Conservation (phyloP, 2,329 filamentous ascomycete genomes). For the Apiospora aurea region DNA sequence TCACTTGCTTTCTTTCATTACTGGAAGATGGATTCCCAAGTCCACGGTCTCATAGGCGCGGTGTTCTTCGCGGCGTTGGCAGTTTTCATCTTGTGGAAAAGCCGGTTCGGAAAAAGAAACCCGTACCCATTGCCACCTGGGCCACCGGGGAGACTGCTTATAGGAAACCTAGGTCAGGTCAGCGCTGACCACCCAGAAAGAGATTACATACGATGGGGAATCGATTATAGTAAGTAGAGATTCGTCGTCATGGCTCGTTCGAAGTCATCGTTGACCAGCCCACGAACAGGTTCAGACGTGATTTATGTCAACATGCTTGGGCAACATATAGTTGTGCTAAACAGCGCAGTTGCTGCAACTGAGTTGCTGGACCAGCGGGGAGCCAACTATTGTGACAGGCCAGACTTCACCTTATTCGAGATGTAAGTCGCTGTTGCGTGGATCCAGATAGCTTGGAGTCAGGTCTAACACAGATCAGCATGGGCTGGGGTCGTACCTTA, state of each 20-base stretch:
- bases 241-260: constrained; percentile 35
- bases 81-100: constrained; percentile 27
- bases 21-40: constrained; percentile 12
- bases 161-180: constrained; percentile 42
- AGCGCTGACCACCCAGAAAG: constrained; percentile 41
- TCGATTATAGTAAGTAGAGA: constrained; percentile 40
- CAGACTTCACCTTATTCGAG: constrained; percentile 46
- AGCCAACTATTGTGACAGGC: constrained; percentile 48
- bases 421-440: constrained; percentile 27
- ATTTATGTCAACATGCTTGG: constrained; percentile 46
- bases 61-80: constrained; percentile 24
- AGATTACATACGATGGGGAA: constrained; percentile 42
- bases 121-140: constrained; percentile 40
- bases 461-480: constrained; percentile 23
- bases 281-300: constrained; percentile 36
- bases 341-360: constrained; percentile 45
- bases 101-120: constrained; percentile 23
- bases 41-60: constrained; percentile 24
- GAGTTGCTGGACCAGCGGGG: constrained; percentile 50
- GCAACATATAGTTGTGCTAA: constrained; percentile 47
- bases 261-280: constrained; percentile 43
- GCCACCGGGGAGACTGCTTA: constrained; percentile 38
- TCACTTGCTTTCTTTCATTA: too few relatives aligned
- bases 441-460: too few relatives aligned
- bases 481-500: constrained; percentile 39